Evolutionary conservation across 345 rosid genomes (phyloP), one percentile per base, ranked within the genome.

Genomic region (Xanthoceras sorbifolium): DNA sequence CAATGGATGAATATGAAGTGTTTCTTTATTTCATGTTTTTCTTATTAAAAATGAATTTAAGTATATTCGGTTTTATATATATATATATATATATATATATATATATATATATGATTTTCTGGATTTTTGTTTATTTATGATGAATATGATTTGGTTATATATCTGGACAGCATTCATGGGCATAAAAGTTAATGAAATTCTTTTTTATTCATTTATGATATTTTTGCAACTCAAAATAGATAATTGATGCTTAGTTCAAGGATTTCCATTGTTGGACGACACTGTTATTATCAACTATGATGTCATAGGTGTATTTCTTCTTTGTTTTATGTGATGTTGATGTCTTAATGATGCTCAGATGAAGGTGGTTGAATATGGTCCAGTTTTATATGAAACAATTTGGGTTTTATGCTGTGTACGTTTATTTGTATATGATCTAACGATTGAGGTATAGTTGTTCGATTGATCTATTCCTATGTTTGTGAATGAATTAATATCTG

Each of bases 171-270:
- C 34, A 38, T 70, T 52, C 11, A 15, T 10, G 18, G 5, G 26
- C 9, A 34, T n/a, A 71, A 34, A 36, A 32, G n/a, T 71, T 36
- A 71, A 23, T 71, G 65, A 71, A 57, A 34, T n/a, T n/a, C 54
- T 10, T 52, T 55, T 52, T 15, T 29, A 70, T 54, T 31, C 26
- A 54, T 52, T 66, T 46, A 44, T 26, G 36, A 46, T n/a, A 67
- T 52, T 48, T 48, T 0, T 31, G 54, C 15, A 42, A 10, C 15
- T 42, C 15, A 42, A 25, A 40, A 15, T 23, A 2, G 3, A 48
- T 23, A 17, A 48, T 28, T 48, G 32, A 25, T 70, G 42, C 8
- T 70, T 57, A 3, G 60, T 50, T 50, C 9, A 0, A n/a, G n/a
- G n/a, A n/a, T n/a, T n/a, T n/a, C n/a, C n/a, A n/a, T n/a, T n/a